Evolutionary conservation across 2,329 filamentous ascomycete species (phyloP).

Genomic region (Lomentospora prolificans): DNA sequence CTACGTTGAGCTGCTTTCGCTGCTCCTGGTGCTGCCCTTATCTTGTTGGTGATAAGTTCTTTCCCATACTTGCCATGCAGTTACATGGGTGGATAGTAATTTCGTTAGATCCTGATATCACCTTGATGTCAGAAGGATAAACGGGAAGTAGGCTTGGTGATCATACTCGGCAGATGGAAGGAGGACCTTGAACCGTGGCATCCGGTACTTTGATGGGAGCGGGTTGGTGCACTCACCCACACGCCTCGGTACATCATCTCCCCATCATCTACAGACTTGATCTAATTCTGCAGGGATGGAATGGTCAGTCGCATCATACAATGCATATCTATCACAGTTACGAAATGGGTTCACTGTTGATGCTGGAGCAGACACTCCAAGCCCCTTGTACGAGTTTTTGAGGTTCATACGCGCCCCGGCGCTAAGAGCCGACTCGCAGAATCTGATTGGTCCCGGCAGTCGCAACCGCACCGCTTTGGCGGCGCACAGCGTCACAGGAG

Average conservation of each 20-base stretch:
- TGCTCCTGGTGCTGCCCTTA: not conserved
- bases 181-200: not conserved
- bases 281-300: not conserved
- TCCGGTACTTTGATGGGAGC: not conserved
- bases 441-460: conserved; percentile 7
- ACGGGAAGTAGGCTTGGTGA: not conserved
- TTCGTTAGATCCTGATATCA: not conserved
- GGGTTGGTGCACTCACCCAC: not conserved
- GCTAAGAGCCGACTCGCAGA: not conserved
- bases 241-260: not conserved
- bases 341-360: conserved; percentile 2
- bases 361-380: not conserved
- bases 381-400: too few species aligned
- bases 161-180: not conserved
- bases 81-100: not conserved
- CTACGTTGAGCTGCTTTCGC: not conserved
- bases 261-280: not conserved
- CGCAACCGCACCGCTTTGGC: conserved; percentile 1
- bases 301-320: not conserved
- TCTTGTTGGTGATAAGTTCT: conserved; percentile 1
- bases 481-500: not conserved
- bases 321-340: not conserved
- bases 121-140: not conserved
- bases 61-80: not conserved
- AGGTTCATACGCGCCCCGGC: conserved; percentile 3